Evolutionary conservation across 2,329 filamentous ascomycete species (phyloP), one percentile per base, ranked within the genome.

Genomic region (Cadophora luteo-olivacea): DNA sequence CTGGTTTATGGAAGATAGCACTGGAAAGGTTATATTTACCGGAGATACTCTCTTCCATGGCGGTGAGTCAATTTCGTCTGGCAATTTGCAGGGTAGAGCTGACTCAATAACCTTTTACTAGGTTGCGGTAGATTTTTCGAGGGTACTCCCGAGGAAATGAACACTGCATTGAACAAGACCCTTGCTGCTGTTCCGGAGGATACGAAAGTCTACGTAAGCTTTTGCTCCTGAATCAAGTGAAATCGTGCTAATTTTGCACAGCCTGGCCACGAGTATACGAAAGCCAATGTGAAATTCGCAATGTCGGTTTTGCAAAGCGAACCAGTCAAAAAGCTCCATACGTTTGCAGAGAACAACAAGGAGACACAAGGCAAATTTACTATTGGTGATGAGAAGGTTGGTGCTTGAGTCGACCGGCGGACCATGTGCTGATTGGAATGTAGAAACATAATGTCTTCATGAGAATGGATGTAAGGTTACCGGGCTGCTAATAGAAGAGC

Each of bases 231-330:
- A 1, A 1, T n/a, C 1, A 9, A 9, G 48, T 19, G 1, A 11
- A 29, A 6, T 22, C n/a, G 12, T 58, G 16, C 60, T 66, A 67
- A 69, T 54, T 74, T 45, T 70, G 25, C 71, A 25, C 70, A 95
- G 91, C 94, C 95, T 22, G 96, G 96, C 4, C 96, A 99, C 77
- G 96, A 98, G 80, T 99, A 99, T 82, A 99, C 96, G n/a, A 97
- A 96, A 81, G 87, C 91, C 63, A 99, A 99, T 77, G 93, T 96
- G 76, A 93, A 93, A 79, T 99, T 99, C 78, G 90, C 89, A 60
- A 82, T 91, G 68, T 91, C 90, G 1, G 91, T 98, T 19, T 83
- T 91, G 66, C 89, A 92, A 76, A 91, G 87, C 52, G 89, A 92
- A 61, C 85, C 92, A 0, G 88, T 97, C 71, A 89, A 92, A 84